Evolutionary conservation across 2,329 filamentous ascomycete genomes (phyloP), one percentile per base, ranked within the genome.

Genomic region (Fusarium circinatum): DNA sequence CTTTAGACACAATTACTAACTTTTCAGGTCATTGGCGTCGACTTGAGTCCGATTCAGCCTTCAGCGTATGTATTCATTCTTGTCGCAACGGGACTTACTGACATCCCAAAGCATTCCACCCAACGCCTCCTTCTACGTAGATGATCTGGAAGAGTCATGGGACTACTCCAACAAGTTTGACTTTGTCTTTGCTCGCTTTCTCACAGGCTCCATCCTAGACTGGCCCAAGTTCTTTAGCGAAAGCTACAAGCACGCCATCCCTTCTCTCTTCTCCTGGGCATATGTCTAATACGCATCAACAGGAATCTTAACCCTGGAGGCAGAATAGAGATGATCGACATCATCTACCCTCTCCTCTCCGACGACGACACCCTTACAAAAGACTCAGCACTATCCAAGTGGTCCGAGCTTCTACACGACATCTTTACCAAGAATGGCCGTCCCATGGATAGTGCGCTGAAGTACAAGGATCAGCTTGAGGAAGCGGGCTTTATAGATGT

Each of bases 211-310:
- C 0, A 68, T 74, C 14, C 66, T 52, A 0, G 57, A 74, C 20
- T 74, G 71, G 71, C 62, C 71, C 12, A 70, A 58, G n/a, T 74
- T 71, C 47, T 70, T 74, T 12, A 52, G 44, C 2, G 41, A 74
- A 32, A 51, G 58, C 28, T 74, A 54, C 48, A 45, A 54, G 68
- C 17, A 41, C 6, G 6, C 0, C 5, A 41, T 7, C 10, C n/a
- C 6, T 8, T 13, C 1, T 24, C 1, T 1, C 5, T 18, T 4
- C n/a, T 12, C 15, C 6, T 24, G n/a, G 1, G 10, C 0, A 18
- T 15, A 12, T 24, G n/a, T 18, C n/a, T 63, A 3, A 44, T 1
- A 8, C 7, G 1, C 1, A 24, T 26, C 5, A 17, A 26, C 1
- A 73, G 70, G 2, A 71, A 59, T 6, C 44, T 74, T 1, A 49